Percentiles rank a stretch among this genome's conserved stretches.
Conservation (phyloP, 306 rosid species). For the Abrus precatorius region DNA sequence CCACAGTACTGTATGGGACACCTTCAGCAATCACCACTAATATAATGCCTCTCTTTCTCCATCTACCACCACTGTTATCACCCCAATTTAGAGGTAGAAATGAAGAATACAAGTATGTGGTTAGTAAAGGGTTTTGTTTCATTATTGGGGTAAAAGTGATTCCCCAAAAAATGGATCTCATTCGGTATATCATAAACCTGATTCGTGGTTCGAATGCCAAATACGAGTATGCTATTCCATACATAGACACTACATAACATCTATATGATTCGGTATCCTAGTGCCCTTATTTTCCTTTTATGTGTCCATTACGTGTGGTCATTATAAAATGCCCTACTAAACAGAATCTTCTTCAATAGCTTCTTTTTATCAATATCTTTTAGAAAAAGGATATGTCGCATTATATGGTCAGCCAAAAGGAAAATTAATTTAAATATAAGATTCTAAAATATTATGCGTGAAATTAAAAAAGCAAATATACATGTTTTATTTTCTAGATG, state of each 20-base stretch:
- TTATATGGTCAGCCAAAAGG: too few relatives aligned
- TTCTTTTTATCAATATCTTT: too few relatives aligned
- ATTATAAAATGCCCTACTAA: slow-evolving; percentile 11
- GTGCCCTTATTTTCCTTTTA: slow-evolving; percentile 15
- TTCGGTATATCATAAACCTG: slow-evolving; percentile 16
- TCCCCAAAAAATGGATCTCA: slow-evolving; percentile 26
- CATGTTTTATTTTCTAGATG: too few relatives aligned
- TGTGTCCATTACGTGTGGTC: slow-evolving; percentile 35
- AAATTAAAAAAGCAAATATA: too few relatives aligned
- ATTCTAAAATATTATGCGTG: too few relatives aligned
- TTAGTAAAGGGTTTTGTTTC: slow-evolving; percentile 27
- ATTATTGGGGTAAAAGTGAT: slow-evolving; percentile 26
- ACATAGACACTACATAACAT: slow-evolving; percentile 25
- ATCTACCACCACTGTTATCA: background rate
- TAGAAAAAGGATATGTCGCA: too few relatives aligned
- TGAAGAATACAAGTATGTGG: slow-evolving; percentile 30
- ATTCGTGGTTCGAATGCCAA: background rate
- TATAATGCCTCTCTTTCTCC: background rate
- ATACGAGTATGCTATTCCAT: slow-evolving; percentile 24
- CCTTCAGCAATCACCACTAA: slow-evolving; percentile 3
- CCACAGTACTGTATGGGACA: slow-evolving; percentile 47
- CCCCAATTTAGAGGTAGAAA: slow-evolving; percentile 27
- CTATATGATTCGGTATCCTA: background rate
- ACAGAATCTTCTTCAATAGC: background rate
- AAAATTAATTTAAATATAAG: too few relatives aligned